These are phyloP conservation scores for Cyclanthera cordifolia DNA, from an alignment of 306 rosid species.

Conservation along the genomic window DNA sequence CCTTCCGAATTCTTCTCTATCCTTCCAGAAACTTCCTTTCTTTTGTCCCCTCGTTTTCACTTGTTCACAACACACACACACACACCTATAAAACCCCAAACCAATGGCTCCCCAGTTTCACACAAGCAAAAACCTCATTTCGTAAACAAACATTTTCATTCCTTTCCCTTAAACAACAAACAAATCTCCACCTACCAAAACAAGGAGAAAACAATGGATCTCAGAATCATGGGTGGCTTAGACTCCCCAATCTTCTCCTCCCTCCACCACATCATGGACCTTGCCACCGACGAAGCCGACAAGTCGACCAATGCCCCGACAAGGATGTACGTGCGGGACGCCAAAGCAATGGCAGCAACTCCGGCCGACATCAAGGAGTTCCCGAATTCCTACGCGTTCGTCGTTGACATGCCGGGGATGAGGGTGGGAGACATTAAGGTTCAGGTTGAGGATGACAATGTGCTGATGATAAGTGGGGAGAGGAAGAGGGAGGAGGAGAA, in stretches of 20 bases:
- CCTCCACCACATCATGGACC: slow-evolving; percentile 45
- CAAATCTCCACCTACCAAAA: neutral
- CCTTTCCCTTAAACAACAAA: neutral
- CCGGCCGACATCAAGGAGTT: slow-evolving; percentile 77
- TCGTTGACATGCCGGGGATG: slow-evolving; percentile 87
- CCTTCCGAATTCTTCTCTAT: neutral
- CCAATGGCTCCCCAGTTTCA: neutral
- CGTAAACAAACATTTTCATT: neutral
- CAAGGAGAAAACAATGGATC: slow-evolving; percentile 36
- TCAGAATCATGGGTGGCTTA: slow-evolving; percentile 47
- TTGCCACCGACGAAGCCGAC: slow-evolving; percentile 36
- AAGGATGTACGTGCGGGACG: slow-evolving; percentile 52
- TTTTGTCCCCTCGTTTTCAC: neutral
- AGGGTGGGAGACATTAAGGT: slow-evolving; percentile 81
- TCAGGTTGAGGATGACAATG: slow-evolving; percentile 78
- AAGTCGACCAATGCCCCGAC: slow-evolving; percentile 50
- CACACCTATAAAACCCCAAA: neutral
- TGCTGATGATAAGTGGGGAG: slow-evolving; percentile 64
- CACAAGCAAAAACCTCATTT: neutral
- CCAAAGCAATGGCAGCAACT: slow-evolving; percentile 82
- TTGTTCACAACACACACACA: neutral
- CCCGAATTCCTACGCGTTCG: slow-evolving; percentile 47
- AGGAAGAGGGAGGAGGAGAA: slow-evolving; percentile 86
- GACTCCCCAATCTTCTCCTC: slow-evolving; percentile 56
- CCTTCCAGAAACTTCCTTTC: slow-evolving; percentile 5